phyloP scores from a whole-genome alignment of 352 stramenopile species.

The Phytophthora pluvialis region DNA sequence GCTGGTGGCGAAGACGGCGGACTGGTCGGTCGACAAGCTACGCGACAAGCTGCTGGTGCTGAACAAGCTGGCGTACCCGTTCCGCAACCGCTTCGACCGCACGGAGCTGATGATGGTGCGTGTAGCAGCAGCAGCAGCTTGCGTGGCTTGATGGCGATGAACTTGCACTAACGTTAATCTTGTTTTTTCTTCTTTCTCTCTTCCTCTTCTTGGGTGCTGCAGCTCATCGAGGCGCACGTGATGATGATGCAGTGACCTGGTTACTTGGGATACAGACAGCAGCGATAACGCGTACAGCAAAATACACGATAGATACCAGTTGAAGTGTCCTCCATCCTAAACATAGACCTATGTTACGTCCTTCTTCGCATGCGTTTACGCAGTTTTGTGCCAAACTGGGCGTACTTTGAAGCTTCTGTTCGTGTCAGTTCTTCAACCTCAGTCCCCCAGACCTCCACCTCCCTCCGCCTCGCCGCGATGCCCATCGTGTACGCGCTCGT shows the following conservation, averaged over 20 bases:
- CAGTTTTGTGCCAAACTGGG: too few relatives aligned
- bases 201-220: slow-evolving; percentile 1
- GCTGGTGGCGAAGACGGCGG: slow-evolving; percentile 62
- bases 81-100: slow-evolving; percentile 68
- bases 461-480: slow-evolving; percentile 34
- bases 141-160: neutral
- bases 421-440: neutral
- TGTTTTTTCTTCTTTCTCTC: neutral
- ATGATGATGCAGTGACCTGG: slow-evolving; percentile 25
- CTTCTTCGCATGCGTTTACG: too few relatives aligned
- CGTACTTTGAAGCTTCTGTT: too few relatives aligned
- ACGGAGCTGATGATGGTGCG: slow-evolving; percentile 70
- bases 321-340: neutral
- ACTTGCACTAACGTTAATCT: slow-evolving; percentile 7
- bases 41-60: slow-evolving; percentile 72
- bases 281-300: neutral
- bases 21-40: slow-evolving; percentile 79
- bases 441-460: neutral
- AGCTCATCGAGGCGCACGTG: slow-evolving; percentile 40
- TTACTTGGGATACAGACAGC: neutral
- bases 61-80: slow-evolving; percentile 75
- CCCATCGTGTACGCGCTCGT: slow-evolving; percentile 96
- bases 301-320: slow-evolving; percentile 16
- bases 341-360: too few relatives aligned
- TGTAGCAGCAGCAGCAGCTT: neutral